Percentiles rank a stretch among this genome's conserved stretches.
Evolutionary conservation across 768 basidiomycete species (phyloP).

Genomic region (Leccinum obscurum): DNA sequence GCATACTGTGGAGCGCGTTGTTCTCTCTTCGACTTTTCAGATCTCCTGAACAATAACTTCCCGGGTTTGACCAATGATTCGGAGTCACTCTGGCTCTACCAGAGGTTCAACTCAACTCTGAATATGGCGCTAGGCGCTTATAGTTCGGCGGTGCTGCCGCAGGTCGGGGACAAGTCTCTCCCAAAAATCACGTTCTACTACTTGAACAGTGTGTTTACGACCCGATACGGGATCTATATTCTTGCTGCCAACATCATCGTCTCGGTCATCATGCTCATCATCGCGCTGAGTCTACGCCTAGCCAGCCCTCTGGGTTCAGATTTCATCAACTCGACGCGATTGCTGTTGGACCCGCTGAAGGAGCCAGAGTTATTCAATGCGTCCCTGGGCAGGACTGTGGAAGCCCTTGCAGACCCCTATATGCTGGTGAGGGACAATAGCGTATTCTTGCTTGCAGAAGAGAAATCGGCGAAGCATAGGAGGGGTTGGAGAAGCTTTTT

Average conservation of each 20-base stretch:
- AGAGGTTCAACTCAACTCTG: neutral
- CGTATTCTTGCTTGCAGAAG: neutral
- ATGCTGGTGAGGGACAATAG: neutral
- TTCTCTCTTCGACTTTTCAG: neutral
- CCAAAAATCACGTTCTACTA: too few species aligned
- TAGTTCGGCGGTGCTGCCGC: neutral
- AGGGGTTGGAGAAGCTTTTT: neutral
- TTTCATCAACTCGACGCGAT: conserved; percentile 10
- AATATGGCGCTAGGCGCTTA: neutral
- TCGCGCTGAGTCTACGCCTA: conserved; percentile 3
- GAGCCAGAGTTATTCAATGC: conserved; percentile 14
- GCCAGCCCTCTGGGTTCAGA: conserved; percentile 4
- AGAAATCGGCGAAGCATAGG: neutral
- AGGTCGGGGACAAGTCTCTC: too few species aligned
- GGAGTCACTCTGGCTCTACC: too few species aligned
- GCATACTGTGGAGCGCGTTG: neutral
- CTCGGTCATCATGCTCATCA: conserved; percentile 7
- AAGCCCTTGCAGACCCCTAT: neutral
- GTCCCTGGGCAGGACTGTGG: neutral
- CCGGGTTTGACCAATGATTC: too few species aligned
- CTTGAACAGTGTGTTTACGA: neutral
- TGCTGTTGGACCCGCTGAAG: conserved; percentile 4
- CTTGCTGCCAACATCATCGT: neutral
- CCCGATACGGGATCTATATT: neutral
- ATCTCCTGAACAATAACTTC: neutral